Conservation (phyloP, 306 rosid genomes). For the Fragaria ananassa region DNA sequence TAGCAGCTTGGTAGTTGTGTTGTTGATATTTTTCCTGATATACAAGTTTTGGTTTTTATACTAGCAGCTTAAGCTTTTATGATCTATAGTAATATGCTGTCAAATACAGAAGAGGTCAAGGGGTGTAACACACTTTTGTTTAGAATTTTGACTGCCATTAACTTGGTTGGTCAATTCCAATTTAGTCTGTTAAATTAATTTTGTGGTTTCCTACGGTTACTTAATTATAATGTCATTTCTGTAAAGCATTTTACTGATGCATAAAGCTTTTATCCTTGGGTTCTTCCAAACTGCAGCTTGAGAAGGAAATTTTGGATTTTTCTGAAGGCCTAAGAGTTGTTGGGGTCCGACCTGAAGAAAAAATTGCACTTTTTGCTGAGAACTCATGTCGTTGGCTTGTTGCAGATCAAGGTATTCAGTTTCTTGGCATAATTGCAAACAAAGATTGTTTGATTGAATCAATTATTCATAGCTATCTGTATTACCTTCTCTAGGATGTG, state of each 20-base stretch:
- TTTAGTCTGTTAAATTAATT: background rate
- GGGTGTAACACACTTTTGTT: background rate
- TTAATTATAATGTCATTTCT: background rate
- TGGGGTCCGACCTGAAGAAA: slow-evolving; percentile 68
- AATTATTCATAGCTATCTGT: background rate
- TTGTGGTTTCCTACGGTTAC: background rate
- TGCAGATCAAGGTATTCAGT: slow-evolving; percentile 79
- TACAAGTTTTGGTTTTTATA: background rate
- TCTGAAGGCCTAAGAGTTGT: slow-evolving; percentile 73
- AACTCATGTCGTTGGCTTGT: slow-evolving; percentile 82
- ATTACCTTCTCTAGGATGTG: slow-evolving; percentile 9
- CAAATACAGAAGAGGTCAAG: background rate
- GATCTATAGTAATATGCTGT: background rate
- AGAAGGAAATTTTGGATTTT: slow-evolving; percentile 64
- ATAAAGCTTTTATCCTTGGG: background rate
- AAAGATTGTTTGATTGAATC: background rate
- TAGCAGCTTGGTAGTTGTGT: background rate
- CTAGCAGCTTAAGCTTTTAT: background rate
- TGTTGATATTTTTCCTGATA: background rate
- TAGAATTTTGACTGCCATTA: background rate
- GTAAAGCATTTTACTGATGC: background rate
- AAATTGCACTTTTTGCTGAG: slow-evolving; percentile 78
- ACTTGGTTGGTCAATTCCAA: background rate
- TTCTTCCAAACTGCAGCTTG: slow-evolving; percentile 52
- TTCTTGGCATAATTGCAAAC: slow-evolving; percentile 6